Conservation (phyloP, 306 rosid genomes). For the Acacia crassicarpa region DNA sequence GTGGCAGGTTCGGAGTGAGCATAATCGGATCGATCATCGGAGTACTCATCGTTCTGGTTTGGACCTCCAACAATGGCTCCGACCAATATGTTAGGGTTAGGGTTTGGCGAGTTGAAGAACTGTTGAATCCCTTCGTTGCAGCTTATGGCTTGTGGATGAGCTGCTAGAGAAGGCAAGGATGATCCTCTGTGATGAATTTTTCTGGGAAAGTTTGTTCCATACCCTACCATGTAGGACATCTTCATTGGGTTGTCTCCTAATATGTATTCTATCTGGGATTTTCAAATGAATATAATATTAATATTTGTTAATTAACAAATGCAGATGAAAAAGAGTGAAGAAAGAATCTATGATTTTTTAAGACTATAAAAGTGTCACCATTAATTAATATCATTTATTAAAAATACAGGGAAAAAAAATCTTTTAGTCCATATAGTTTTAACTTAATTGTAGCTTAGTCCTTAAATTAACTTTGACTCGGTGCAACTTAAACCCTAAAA, state of each 20-base stretch:
- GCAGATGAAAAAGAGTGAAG: not conserved
- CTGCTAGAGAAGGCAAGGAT: constrained; percentile 73
- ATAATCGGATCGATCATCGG: constrained; percentile 79
- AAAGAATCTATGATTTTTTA: not conserved
- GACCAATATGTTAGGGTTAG: constrained; percentile 74
- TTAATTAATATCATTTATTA: not conserved
- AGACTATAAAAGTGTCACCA: not conserved
- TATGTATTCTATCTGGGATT: constrained; percentile 79
- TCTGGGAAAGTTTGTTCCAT: constrained; percentile 66
- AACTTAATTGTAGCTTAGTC: no score
- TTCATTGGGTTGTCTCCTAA: constrained; percentile 78
- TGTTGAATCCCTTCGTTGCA: constrained; percentile 78
- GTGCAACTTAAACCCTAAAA: no score
- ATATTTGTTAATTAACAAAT: not conserved
- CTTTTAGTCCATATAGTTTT: no score
- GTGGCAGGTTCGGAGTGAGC: constrained; percentile 96
- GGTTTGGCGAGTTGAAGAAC: constrained; percentile 60
- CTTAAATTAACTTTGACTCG: no score
- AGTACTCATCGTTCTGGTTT: constrained; percentile 68
- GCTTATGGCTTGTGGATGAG: constrained; percentile 65
- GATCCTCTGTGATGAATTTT: constrained; percentile 97
- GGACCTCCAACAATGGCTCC: constrained; percentile 97
- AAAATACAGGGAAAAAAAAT: not conserved
- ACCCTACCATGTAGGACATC: constrained; percentile 95
- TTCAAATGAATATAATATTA: not conserved